These are phyloP conservation scores for Xylaria cubensis DNA, from an alignment of 495 filamentous ascomycete species.

Conservation along the genomic window DNA sequence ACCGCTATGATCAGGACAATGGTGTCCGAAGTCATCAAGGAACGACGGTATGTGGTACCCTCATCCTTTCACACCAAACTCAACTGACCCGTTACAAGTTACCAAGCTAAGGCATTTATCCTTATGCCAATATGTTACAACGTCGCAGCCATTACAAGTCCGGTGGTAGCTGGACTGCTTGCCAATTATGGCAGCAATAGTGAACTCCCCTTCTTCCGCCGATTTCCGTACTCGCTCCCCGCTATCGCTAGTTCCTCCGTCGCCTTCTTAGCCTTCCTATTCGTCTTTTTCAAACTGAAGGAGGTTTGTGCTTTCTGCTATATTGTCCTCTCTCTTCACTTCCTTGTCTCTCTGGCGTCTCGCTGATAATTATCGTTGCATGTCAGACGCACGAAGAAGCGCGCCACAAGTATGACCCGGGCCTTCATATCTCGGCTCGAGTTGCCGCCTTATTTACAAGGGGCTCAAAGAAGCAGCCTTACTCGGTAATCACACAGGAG, in stretches of 20 bases:
- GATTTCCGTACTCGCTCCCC: slow-evolving; percentile 67
- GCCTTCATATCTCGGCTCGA: slow-evolving; percentile 17
- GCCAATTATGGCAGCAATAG: slow-evolving; percentile 65
- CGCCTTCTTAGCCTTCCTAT: slow-evolving; percentile 51
- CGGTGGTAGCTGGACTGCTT: slow-evolving; percentile 66
- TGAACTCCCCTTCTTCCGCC: slow-evolving; percentile 64
- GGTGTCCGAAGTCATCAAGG: slow-evolving; percentile 69
- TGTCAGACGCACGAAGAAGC: slow-evolving; percentile 40
- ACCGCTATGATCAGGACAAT: slow-evolving; percentile 72
- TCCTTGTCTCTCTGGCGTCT: not conserved
- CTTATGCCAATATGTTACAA: slow-evolving; percentile 69
- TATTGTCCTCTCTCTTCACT: not conserved
- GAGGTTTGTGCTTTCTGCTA: slow-evolving; percentile 49
- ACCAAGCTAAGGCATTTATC: slow-evolving; percentile 60
- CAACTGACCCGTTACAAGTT: slow-evolving; percentile 3
- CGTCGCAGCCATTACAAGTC: slow-evolving; percentile 67
- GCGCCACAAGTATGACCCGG: slow-evolving; percentile 16
- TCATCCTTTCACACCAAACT: slow-evolving; percentile 58
- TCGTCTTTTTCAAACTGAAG: slow-evolving; percentile 64
- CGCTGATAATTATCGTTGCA: slow-evolving; percentile 40
- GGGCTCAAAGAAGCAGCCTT: slow-evolving; percentile 6
- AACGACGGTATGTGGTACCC: slow-evolving; percentile 69
- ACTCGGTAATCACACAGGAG: slow-evolving; percentile 7
- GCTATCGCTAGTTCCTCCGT: slow-evolving; percentile 67
- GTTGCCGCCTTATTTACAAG: slow-evolving; percentile 15